phyloP scores from a whole-genome alignment of 345 rosid species.

The Hevea brasiliensis region DNA sequence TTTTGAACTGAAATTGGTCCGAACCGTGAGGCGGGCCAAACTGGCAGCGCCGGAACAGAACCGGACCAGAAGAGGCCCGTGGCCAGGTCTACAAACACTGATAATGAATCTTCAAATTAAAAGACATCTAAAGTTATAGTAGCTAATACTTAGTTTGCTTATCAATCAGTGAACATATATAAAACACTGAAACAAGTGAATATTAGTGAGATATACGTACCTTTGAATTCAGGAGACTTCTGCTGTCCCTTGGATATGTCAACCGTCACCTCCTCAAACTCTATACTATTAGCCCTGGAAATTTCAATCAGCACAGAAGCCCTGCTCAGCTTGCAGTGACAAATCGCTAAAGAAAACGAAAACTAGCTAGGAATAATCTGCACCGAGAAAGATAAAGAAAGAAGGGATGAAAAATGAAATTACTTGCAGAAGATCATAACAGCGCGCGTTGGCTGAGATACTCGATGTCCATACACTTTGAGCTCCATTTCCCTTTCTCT shows the following conservation, averaged over 20 bases:
- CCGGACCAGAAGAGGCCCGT: too few relatives aligned
- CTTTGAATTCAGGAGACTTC: conserved; percentile 59
- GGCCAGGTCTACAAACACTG: too few relatives aligned
- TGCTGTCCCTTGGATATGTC: conserved; percentile 56
- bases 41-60: too few relatives aligned
- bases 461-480: conserved; percentile 66
- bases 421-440: conserved; percentile 90
- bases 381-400: neutral
- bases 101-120: too few relatives aligned
- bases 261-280: conserved; percentile 68
- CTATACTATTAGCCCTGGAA: conserved; percentile 60
- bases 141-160: too few relatives aligned
- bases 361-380: neutral
- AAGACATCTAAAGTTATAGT: too few relatives aligned
- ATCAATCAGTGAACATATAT: too few relatives aligned
- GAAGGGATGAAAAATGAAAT: neutral
- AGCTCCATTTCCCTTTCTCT: conserved; percentile 49
- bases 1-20: too few relatives aligned
- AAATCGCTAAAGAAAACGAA: neutral
- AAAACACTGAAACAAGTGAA: too few relatives aligned
- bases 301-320: neutral
- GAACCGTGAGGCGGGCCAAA: too few relatives aligned
- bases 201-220: conserved; percentile 23
- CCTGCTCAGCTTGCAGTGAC: neutral
- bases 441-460: conserved; percentile 87